These are phyloP conservation scores for Biscogniauxia mediterranea DNA, from an alignment of 2,329 filamentous ascomycete species.

Conservation along the genomic window DNA sequence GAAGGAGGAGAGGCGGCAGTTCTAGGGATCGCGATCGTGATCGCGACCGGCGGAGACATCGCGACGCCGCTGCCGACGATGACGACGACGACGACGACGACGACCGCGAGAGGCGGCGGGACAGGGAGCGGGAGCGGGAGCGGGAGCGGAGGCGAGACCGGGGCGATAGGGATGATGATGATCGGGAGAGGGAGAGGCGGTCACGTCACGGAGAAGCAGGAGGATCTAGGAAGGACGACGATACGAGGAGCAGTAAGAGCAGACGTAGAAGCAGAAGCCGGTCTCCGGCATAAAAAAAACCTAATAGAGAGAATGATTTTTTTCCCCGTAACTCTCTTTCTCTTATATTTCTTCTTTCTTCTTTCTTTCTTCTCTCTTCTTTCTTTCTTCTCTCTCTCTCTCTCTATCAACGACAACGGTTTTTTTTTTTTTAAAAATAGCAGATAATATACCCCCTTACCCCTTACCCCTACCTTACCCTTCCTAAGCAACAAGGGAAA, in stretches of 20 bases:
- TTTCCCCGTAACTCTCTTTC: too few relatives aligned
- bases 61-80: constrained; percentile 21
- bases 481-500: background rate
- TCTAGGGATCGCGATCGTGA: constrained; percentile 34
- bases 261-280: constrained; percentile 41
- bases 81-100: too few relatives aligned
- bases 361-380: too few relatives aligned
- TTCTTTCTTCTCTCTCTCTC: too few relatives aligned
- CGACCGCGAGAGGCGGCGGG: constrained; percentile 23
- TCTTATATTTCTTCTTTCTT: too few relatives aligned
- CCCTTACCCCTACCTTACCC: too few relatives aligned
- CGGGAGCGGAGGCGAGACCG: constrained; percentile 19
- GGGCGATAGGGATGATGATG: constrained; percentile 22
- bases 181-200: constrained; percentile 23
- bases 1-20: constrained; percentile 18
- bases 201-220: constrained; percentile 11
- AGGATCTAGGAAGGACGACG: constrained; percentile 14
- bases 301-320: constrained; percentile 18
- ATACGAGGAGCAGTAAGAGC: constrained; percentile 28
- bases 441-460: constrained; percentile 17
- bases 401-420: too few relatives aligned
- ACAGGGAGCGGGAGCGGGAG: constrained; percentile 21
- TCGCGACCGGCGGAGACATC: constrained; percentile 31
- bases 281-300: constrained; percentile 36
- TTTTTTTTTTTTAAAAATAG: background rate